phyloP scores from a whole-genome alignment of 805 yeast species.

The Zygoascus bituminiphila region DNA sequence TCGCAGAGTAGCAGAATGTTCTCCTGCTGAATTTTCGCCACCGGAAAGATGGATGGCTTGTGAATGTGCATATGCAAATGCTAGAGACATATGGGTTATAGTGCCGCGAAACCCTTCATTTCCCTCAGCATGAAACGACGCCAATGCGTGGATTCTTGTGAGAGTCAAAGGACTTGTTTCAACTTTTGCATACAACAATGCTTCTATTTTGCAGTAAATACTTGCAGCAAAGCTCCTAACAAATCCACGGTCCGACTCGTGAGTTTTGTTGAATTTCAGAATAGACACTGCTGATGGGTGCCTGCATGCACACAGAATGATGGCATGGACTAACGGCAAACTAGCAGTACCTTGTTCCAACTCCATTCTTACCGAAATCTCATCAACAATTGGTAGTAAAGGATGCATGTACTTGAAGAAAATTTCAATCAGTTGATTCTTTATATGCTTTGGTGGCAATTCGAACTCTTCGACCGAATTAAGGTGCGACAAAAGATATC shows the following conservation, averaged over 20 bases:
- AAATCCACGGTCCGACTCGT: constrained; percentile 1
- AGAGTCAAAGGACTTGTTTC: constrained; percentile 30
- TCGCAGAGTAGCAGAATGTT: constrained; percentile 6
- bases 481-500: constrained; percentile 10
- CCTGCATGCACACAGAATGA: constrained; percentile 32
- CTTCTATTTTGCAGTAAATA: constrained; percentile 26
- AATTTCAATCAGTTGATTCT: constrained; percentile 27
- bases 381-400: constrained; percentile 35
- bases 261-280: neutral
- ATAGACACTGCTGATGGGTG: constrained; percentile 25
- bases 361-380: constrained; percentile 29
- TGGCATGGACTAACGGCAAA: constrained; percentile 32
- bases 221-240: constrained; percentile 22
- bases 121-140: constrained; percentile 32
- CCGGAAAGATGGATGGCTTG: constrained; percentile 28
- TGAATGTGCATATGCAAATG: constrained; percentile 31
- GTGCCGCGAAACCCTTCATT: constrained; percentile 27
- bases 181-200: constrained; percentile 28
- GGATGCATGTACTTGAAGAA: constrained; percentile 34
- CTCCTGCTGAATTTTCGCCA: constrained; percentile 3
- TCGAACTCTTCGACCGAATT: constrained; percentile 30
- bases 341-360: constrained; percentile 29
- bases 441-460: constrained; percentile 21
- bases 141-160: constrained; percentile 27
- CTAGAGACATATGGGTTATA: constrained; percentile 25